Base-by-base conservation (phyloP, 2,329 filamentous ascomycete genomes). In the Dactylonectria estremocensis region DNA sequence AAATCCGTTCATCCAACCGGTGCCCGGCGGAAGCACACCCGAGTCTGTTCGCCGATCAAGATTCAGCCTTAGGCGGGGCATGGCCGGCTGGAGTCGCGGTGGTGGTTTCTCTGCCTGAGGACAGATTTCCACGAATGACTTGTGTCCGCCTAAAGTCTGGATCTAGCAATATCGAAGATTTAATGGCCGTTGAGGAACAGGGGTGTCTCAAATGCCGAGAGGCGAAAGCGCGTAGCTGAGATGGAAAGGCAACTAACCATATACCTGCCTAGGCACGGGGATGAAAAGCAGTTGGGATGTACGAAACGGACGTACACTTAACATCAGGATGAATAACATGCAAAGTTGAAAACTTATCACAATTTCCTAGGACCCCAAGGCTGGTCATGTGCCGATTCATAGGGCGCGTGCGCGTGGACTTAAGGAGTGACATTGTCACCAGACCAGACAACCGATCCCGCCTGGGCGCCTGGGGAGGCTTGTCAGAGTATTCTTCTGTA, bases 221-320 rank as follows among this genome's bases (percentile, higher is more conserved):
- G n/a, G 5, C 40, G 40, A 43, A 43, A 5, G 35, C 35, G 16
- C 24, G 24, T 28, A 61, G 59, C 49, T 53, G 59, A 48, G 16
- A 28, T 61, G 59, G 54, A 43, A 24, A 14, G 16, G 43, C 28
- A 37, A 48, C 46, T 45, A 45, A 59, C 56, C 48, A 11, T 31
- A 31, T 24, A 50, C 22, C 43, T 18, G 33, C 14, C 8, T 43
- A 13, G 18, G 33, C 33, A 40, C 13, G 13, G 16, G 10, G 16
- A 11, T 14, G 13, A 40, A 14, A n/a, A 16, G 37, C 16, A 14
- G 13, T 6, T 4, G 13, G 16, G 37, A n/a, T n/a, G n/a, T n/a
- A 28, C 24, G 24, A 28, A 28, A 28, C 24, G 24, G 24, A 8
- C 40, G n/a, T 14, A 8, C 14, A n/a, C 40, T 8, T 7, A 43